Base-by-base conservation (phyloP, 495 filamentous ascomycete genomes). In the Penicillium alfredii region DNA sequence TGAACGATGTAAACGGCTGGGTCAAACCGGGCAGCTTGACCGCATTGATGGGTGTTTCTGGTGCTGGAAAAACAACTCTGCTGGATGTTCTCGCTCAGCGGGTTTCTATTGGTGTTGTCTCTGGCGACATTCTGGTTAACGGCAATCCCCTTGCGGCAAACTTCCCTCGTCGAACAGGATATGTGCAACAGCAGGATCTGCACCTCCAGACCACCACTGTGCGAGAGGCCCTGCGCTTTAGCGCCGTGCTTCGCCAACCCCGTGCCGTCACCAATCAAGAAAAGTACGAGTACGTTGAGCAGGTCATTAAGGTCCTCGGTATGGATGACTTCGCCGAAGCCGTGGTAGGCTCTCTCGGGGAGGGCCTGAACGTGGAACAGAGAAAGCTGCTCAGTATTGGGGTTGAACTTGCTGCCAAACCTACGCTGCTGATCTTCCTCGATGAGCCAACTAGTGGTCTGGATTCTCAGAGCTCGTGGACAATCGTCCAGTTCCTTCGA, bases 141-240 rank as follows among this genome's bases (percentile, higher is more conserved):
- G 72, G 71, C 6, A 37, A 53, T 21, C 51, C 56, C 1, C 54
- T 80, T 10, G 79, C 86, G 44, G 60, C 71, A 4, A 86, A 81
- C 1, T 94, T 94, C 69, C 86, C 88, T 42, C 80, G 88, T 33
- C 85, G 85, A 60, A 90, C 86, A n/a, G 88, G 88, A 4, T 95
- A 94, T 47, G 89, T 89, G 14, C 85, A 94, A 51, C 88, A 95
- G 55, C 87, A 93, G 55, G 88, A 95, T 72, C 70, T 94, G 4
- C 88, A 93, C 61, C 69, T 90, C 4, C 70, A 81, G n/a, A 90
- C 85, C 0, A 77, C 81, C 1, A 96, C 89, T 2, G 88, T 94
- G 19, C 77, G 88, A 18, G 89, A 73, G 41, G 86, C 88, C 14
- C 71, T 96, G 16, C 73, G 73, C 35, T 96, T 96, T 60, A 84